A percentile compares a stretch with the other conserved stretches of the same genome.
Evolutionary conservation across 805 yeast genomes (phyloP).

Genomic region (Candida awuae): DNA sequence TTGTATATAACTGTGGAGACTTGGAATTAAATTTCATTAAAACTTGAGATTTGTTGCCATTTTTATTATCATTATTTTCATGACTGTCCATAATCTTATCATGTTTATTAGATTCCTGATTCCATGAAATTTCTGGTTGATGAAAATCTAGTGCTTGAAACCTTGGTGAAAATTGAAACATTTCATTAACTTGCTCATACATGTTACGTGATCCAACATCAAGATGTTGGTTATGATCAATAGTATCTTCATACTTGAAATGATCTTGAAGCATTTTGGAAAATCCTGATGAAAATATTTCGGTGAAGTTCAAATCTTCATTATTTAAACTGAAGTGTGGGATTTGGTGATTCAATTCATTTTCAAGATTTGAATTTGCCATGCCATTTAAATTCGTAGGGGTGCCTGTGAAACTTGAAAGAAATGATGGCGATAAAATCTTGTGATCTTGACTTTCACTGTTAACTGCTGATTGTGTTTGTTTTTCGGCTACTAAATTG

Average conservation of each 20-base stretch:
- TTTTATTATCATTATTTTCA: background rate
- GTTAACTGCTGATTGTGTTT: too few relatives aligned
- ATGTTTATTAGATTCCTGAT: background rate
- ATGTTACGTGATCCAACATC: too few relatives aligned
- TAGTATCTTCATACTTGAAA: constrained; percentile 8
- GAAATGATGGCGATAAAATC: background rate
- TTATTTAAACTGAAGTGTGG: constrained; percentile 9
- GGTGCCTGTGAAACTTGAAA: background rate
- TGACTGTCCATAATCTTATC: background rate
- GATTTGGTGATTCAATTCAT: background rate
- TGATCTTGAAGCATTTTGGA: constrained; percentile 20
- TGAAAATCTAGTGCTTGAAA: too few relatives aligned
- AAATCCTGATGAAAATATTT: constrained; percentile 22
- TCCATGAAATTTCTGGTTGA: too few relatives aligned
- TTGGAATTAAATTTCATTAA: background rate
- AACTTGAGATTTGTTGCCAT: background rate
- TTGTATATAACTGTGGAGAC: constrained; percentile 17
- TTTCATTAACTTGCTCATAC: constrained; percentile 15
- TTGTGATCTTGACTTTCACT: too few relatives aligned
- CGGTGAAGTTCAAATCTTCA: constrained; percentile 10
- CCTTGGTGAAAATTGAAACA: constrained; percentile 12
- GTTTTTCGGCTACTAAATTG: too few relatives aligned
- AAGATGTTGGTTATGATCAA: background rate
- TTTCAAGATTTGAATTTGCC: background rate
- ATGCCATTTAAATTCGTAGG: background rate